Base-by-base conservation (phyloP, 768 basidiomycete species). In the Leccinum obscurum region DNA sequence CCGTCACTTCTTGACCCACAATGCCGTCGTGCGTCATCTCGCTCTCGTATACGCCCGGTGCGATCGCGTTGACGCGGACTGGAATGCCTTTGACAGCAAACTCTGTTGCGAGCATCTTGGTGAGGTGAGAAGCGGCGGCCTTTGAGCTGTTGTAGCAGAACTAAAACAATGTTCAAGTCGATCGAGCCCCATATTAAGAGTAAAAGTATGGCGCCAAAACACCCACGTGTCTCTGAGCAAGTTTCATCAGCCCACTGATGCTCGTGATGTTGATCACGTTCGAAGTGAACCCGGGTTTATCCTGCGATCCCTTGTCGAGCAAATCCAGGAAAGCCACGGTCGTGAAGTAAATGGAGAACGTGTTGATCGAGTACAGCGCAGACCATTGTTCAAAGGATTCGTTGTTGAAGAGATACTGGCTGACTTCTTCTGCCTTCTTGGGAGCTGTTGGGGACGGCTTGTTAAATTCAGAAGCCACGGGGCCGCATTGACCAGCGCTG, bases 141-240 rank as follows among this genome's bases (percentile, higher is more conserved):
- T 93, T 93, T 7, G 88, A 78, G 65, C 87, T 89, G 72, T 93
- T 93, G 72, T 93, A 93, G 30, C 82, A 84, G 69, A 92, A 92
- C 91, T 93, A 66, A 24, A 54, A 24, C 37, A 20, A 22, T 41
- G 41, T 49, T 30, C 30, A 44, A 52, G 44, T n/a, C 17, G 24
- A 30, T 24, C 48, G 30, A 37, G 6, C n/a, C 17, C 2, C 26
- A 2, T 5, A 26, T 7, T 8, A n/a, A n/a, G n/a, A n/a, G n/a
- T n/a, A n/a, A n/a, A n/a, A n/a, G n/a, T n/a, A n/a, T n/a, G n/a
- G n/a, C n/a, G n/a, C n/a, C n/a, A n/a, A 14, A n/a, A n/a, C n/a
- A n/a, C n/a, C n/a, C n/a, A n/a, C n/a, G 66, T 93, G 91, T 61
- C 86, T 81, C 70, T 92, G 90, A 1, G 88, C 83, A 22, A 90